A percentile compares a stretch with the other conserved stretches of the same genome.
Conservation (phyloP, 495 filamentous ascomycete genomes). For the Neurospora hispaniola region DNA sequence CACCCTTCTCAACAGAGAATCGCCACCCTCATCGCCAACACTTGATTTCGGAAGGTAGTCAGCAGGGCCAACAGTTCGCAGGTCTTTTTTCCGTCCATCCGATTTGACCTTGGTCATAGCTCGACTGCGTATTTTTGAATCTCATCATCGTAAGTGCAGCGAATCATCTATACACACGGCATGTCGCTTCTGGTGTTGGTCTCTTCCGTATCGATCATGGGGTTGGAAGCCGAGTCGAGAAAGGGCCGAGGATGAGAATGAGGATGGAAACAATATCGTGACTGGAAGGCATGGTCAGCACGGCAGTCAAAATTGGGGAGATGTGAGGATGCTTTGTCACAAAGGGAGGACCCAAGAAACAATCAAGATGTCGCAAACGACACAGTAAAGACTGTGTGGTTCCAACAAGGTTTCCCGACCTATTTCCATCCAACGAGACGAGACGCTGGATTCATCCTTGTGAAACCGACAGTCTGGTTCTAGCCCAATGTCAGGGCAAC, state of each 20-base stretch:
- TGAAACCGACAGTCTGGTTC: conserved; percentile 6
- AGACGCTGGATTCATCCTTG: conserved; percentile 1
- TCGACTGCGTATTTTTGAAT: neutral
- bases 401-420: neutral
- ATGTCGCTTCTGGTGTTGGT: neutral
- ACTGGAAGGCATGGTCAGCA: neutral
- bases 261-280: neutral
- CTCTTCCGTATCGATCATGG: neutral
- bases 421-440: conserved; percentile 6
- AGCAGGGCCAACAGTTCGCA: neutral
- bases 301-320: neutral
- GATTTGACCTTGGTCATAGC: neutral
- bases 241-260: neutral
- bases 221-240: neutral
- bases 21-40: neutral
- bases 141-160: neutral
- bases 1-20: neutral
- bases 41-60: neutral
- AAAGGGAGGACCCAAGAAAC: neutral
- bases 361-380: neutral
- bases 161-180: neutral
- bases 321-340: neutral
- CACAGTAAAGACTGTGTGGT: neutral
- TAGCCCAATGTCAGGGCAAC: neutral
- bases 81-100: neutral